Evolutionary conservation across 192 early-diverging fungal species (phyloP).

Genomic region (Rhizophlyctis rosea): DNA sequence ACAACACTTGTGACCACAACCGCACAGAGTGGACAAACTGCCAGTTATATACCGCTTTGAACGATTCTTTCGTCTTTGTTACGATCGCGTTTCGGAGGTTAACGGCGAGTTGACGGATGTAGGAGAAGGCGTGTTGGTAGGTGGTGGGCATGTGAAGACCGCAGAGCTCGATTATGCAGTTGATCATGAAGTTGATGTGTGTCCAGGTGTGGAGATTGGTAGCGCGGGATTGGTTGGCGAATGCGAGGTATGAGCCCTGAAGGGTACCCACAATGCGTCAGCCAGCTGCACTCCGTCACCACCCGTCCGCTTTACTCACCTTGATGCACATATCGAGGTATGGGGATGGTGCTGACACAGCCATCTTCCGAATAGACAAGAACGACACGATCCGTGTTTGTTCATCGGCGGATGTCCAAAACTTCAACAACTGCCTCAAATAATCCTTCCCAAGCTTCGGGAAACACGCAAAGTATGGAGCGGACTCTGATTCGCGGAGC

Average conservation of each 20-base stretch:
- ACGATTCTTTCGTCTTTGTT: constrained; percentile 77
- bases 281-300: too few species aligned
- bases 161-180: constrained; percentile 86
- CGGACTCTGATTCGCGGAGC: constrained; percentile 74
- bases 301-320: too few species aligned
- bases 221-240: constrained; percentile 70
- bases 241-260: constrained; percentile 71
- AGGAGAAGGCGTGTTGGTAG: constrained; percentile 92
- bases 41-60: constrained; percentile 94
- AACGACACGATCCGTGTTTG: constrained; percentile 77
- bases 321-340: constrained; percentile 72
- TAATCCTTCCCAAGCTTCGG: constrained; percentile 77
- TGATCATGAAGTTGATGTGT: constrained; percentile 85
- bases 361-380: constrained; percentile 77
- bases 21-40: constrained; percentile 90
- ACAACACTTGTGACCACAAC: constrained; percentile 84
- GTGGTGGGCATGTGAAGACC: constrained; percentile 72
- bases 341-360: constrained; percentile 46
- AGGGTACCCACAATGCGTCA: not conserved
- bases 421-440: constrained; percentile 63
- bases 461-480: constrained; percentile 79
- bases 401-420: constrained; percentile 69
- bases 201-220: constrained; percentile 80
- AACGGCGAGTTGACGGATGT: constrained; percentile 91
- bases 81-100: constrained; percentile 85